Evolutionary conservation across 345 rosid genomes (phyloP).

Genomic region (Sisymbrium altissimum): DNA sequence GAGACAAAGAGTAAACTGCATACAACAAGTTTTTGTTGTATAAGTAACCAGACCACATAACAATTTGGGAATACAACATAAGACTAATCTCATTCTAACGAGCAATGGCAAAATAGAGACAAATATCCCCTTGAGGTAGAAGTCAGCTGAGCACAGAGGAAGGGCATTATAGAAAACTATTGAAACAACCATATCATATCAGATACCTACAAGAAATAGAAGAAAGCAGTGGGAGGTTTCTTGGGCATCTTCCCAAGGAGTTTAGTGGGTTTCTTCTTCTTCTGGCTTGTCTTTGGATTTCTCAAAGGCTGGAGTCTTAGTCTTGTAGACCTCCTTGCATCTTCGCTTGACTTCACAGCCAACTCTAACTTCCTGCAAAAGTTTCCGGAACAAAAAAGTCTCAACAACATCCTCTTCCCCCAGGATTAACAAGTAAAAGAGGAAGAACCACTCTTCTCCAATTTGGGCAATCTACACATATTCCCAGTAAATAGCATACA

Average conservation of each 20-base stretch:
- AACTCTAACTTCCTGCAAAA: slow-evolving; percentile 36
- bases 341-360: slow-evolving; percentile 31
- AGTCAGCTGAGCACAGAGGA: background rate
- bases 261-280: slow-evolving; percentile 42
- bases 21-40: background rate
- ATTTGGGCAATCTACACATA: background rate
- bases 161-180: background rate
- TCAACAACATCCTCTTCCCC: background rate
- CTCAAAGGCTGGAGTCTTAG: slow-evolving; percentile 23
- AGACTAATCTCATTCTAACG: background rate
- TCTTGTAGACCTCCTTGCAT: slow-evolving; percentile 31
- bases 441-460: background rate
- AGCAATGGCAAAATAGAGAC: background rate
- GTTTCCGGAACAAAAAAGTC: background rate
- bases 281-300: slow-evolving; percentile 37
- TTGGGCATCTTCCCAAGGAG: slow-evolving; percentile 60
- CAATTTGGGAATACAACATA: background rate
- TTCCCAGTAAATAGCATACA: background rate
- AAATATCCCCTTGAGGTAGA: background rate
- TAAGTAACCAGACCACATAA: background rate
- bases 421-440: background rate
- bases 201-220: slow-evolving; percentile 66
- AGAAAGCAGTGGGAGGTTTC: slow-evolving; percentile 93
- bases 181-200: background rate
- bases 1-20: background rate